These are phyloP conservation scores for Quercus agrifolia DNA, from an alignment of 306 rosid genomes.

Conservation along the genomic window DNA sequence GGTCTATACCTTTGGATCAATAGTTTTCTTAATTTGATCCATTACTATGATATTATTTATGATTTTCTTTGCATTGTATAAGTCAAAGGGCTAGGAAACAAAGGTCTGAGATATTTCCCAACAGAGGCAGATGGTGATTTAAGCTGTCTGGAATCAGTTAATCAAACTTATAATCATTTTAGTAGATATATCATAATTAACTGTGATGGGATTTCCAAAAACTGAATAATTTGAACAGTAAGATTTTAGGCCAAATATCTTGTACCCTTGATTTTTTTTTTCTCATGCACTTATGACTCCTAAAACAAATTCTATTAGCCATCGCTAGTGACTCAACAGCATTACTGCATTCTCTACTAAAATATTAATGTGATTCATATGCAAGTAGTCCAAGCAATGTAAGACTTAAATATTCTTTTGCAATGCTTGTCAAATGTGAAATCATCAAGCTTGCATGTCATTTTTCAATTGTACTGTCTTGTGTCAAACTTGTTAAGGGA, in stretches of 20 bases:
- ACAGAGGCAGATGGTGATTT: not conserved
- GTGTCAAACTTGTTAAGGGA: not conserved
- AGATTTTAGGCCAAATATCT: not conserved
- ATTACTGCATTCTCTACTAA: not conserved
- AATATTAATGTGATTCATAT: not conserved
- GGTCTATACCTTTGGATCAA: not conserved
- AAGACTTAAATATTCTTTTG: not conserved
- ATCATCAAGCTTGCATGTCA: not conserved
- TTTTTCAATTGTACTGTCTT: not conserved
- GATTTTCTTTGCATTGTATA: not conserved
- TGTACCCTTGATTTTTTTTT: too few relatives aligned
- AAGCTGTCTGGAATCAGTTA: not conserved
- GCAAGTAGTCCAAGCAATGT: not conserved
- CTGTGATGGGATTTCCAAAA: not conserved
- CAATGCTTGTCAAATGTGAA: not conserved
- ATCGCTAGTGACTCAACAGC: not conserved
- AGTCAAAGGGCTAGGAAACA: not conserved
- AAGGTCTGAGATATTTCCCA: not conserved
- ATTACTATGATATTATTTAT: not conserved
- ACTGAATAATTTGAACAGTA: not conserved
- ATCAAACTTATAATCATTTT: not conserved
- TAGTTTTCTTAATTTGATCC: not conserved
- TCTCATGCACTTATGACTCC: not conserved
- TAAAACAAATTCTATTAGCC: not conserved
- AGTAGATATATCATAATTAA: not conserved